A percentile compares a stretch with the other conserved stretches of the same genome.
Conservation (phyloP, 2,329 filamentous ascomycete species). For the Penicillium sp. region DNA sequence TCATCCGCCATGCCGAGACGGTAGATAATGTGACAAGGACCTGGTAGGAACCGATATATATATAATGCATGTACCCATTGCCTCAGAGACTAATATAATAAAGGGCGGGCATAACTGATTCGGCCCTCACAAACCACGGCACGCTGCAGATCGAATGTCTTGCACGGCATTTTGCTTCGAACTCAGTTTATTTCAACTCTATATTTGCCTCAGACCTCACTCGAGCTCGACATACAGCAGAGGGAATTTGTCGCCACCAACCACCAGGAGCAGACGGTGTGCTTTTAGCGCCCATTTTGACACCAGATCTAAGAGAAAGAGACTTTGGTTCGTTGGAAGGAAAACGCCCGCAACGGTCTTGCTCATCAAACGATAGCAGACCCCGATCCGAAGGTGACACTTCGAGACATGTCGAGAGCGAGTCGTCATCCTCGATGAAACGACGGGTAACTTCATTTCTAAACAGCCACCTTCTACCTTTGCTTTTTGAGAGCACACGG, state of each 20-base stretch:
- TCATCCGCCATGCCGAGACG: slow-evolving; percentile 87
- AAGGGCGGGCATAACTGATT: slow-evolving; percentile 81
- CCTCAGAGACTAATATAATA: slow-evolving; percentile 1
- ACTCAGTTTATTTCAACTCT: slow-evolving; percentile 67
- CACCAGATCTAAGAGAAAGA: slow-evolving; percentile 41
- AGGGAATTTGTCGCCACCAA: slow-evolving; percentile 31
- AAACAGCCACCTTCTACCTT: slow-evolving; percentile 63
- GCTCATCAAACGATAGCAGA: slow-evolving; percentile 6
- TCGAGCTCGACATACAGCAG: slow-evolving; percentile 64
- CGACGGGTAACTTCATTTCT: slow-evolving; percentile 69
- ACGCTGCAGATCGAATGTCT: slow-evolving; percentile 76
- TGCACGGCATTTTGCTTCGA: slow-evolving; percentile 67
- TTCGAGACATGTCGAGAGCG: slow-evolving; percentile 60
- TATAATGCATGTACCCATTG: not conserved
- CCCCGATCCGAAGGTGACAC: slow-evolving; percentile 17
- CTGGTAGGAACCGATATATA: slow-evolving; percentile 61
- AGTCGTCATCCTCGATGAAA: slow-evolving; percentile 71
- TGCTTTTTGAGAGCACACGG: slow-evolving; percentile 47
- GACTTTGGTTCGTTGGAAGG: slow-evolving; percentile 48
- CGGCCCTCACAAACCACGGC: slow-evolving; percentile 79
- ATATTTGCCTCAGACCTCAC: slow-evolving; percentile 80
- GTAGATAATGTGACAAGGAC: slow-evolving; percentile 83
- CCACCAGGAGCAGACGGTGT: not conserved
- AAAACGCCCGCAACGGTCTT: slow-evolving; percentile 28
- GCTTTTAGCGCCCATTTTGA: slow-evolving; percentile 17